These are phyloP conservation scores for Rhizopogon roseolus DNA, from an alignment of 768 basidiomycete genomes.

Conservation along the genomic window DNA sequence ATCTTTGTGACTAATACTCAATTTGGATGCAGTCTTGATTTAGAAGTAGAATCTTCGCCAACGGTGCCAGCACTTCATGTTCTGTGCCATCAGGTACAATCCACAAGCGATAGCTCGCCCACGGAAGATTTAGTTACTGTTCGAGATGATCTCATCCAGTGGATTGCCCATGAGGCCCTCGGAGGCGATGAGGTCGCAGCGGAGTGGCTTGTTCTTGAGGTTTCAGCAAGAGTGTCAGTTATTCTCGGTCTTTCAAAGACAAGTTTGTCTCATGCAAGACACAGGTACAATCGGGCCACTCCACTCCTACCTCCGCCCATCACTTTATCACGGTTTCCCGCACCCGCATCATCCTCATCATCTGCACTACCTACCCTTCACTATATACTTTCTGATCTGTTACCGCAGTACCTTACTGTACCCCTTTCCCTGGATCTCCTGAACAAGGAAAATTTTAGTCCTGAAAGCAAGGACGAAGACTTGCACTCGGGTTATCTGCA, in stretches of 20 bases:
- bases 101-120: neutral
- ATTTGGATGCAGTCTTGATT: constrained; percentile 26
- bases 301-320: constrained; percentile 65
- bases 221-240: constrained; percentile 61
- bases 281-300: constrained; percentile 62
- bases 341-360: constrained; percentile 24
- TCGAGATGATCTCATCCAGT: constrained; percentile 55
- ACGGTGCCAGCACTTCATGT: constrained; percentile 68
- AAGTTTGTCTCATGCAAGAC: neutral
- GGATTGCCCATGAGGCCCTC: constrained; percentile 70
- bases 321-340: constrained; percentile 59
- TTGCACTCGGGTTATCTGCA: constrained; percentile 73
- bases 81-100: constrained; percentile 35
- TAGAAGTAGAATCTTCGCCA: constrained; percentile 30
- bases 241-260: neutral
- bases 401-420: constrained; percentile 51
- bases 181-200: constrained; percentile 66
- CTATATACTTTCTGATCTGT: constrained; percentile 49
- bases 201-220: constrained; percentile 66
- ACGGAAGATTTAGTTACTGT: constrained; percentile 3
- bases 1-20: constrained; percentile 1
- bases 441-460: constrained; percentile 54
- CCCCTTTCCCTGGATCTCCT: constrained; percentile 60
- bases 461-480: constrained; percentile 67
- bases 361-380: constrained; percentile 42